Conservation (phyloP, 331 rosid genomes). For the Quercus phellos region DNA sequence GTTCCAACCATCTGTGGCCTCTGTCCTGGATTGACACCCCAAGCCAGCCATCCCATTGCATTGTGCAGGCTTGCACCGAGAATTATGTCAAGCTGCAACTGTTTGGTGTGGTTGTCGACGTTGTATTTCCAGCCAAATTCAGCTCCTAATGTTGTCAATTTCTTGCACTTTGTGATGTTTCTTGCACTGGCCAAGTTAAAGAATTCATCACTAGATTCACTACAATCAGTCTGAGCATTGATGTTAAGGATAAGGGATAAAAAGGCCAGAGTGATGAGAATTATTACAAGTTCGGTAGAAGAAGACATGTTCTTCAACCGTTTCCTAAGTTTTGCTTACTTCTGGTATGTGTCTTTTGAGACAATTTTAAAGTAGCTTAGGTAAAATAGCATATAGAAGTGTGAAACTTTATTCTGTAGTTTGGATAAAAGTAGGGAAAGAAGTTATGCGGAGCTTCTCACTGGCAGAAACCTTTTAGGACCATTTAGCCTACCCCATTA, state of each 20-base stretch:
- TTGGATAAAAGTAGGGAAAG: background rate
- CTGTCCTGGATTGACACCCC: conserved; percentile 71
- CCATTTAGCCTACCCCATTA: background rate
- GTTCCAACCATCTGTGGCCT: conserved; percentile 66
- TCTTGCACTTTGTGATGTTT: conserved; percentile 45
- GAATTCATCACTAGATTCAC: conserved; percentile 1
- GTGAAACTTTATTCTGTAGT: background rate
- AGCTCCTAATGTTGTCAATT: conserved; percentile 47
- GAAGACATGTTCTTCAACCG: conserved; percentile 11
- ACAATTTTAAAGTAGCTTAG: background rate
- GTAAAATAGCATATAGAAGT: background rate
- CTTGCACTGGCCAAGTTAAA: accelerated
- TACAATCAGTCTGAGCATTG: conserved; percentile 5
- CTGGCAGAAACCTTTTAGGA: background rate
- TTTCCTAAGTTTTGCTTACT: background rate
- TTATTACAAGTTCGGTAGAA: background rate
- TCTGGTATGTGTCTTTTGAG: background rate
- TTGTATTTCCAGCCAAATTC: conserved; percentile 54
- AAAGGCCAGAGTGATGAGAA: conserved; percentile 13
- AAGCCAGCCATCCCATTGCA: conserved; percentile 51
- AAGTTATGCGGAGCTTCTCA: conserved; percentile 5
- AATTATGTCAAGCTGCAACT: conserved; percentile 23
- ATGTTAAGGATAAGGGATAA: conserved; percentile 11
- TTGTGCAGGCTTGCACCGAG: conserved; percentile 22
- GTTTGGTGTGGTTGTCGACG: background rate